Evolutionary conservation across 2,329 filamentous ascomycete genomes (phyloP).

Genomic region (Paracamarosporium sp.): DNA sequence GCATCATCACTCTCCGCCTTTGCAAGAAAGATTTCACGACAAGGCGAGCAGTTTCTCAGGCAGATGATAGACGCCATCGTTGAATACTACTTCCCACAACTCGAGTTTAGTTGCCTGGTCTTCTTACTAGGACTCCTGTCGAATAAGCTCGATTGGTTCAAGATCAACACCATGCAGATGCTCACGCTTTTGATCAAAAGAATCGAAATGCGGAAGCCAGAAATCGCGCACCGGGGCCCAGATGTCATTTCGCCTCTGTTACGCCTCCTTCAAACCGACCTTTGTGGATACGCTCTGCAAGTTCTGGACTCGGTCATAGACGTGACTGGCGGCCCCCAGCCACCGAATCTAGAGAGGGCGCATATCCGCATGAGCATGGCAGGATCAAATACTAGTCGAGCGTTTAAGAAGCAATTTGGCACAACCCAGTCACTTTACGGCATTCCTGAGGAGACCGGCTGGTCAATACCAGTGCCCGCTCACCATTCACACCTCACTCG

Average conservation of each 20-base stretch:
- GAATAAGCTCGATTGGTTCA: slow-evolving; percentile 88
- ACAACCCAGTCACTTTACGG: slow-evolving; percentile 93
- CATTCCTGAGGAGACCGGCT: slow-evolving; percentile 93
- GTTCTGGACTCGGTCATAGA: slow-evolving; percentile 96
- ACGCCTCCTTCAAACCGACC: slow-evolving; percentile 87
- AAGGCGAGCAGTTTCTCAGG: slow-evolving; percentile 76
- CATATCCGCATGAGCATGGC: slow-evolving; percentile 99
- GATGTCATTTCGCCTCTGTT: slow-evolving; percentile 94
- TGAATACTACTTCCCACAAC: slow-evolving; percentile 78
- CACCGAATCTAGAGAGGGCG: slow-evolving; percentile 79
- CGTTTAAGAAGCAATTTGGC: slow-evolving; percentile 92
- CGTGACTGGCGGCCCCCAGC: slow-evolving; percentile 77
- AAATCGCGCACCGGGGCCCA: slow-evolving; percentile 88
- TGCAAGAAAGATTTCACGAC: slow-evolving; percentile 69
- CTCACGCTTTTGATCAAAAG: slow-evolving; percentile 84
- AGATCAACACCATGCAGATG: slow-evolving; percentile 90
- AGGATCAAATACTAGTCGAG: slow-evolving; percentile 77
- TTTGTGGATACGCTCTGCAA: slow-evolving; percentile 88
- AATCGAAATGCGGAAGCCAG: slow-evolving; percentile 90
- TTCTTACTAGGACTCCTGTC: slow-evolving; percentile 92
- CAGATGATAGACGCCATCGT: slow-evolving; percentile 77
- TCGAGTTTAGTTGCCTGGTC: slow-evolving; percentile 84
- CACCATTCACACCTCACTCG: slow-evolving; percentile 86
- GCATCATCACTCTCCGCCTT: slow-evolving; percentile 74
- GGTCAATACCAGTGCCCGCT: slow-evolving; percentile 93